Evolutionary conservation across 495 filamentous ascomycete genomes (phyloP), one percentile per base, ranked within the genome.

Genomic region (Neurospora tetraspora): DNA sequence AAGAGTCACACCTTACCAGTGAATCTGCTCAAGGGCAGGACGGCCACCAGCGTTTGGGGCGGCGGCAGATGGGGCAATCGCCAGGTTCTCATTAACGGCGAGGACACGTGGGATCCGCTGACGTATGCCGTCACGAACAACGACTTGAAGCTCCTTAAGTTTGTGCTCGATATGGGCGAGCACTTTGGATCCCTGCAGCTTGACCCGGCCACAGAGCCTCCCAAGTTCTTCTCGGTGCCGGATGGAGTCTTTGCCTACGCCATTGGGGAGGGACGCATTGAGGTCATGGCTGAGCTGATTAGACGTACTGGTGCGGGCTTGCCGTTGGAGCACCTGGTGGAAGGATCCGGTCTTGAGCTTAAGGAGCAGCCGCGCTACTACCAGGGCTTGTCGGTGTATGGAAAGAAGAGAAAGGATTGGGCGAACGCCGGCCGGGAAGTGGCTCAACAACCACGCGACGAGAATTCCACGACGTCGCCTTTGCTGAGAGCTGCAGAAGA

Each of bases 331-430:
- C 79, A 87, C 20, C 77, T 94, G 18, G 86, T 90, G 11, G 83
- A 88, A 71, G 82, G 86, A 10, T 88, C 83, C 37, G 91, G 91
- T 1, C 77, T 89, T 3, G 84, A 88, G 75, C 74, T 88, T 65
- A 79, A 84, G 69, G 85, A 88, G 53, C 90, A 91, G 77, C 87
- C 90, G 4, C 83, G 82, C 16, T 92, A 88, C 77, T 93, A 94
- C 74, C 91, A 90, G 74, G 91, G 92, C 0, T 78, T 93, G 68
- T 91, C 85, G 10, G 88, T 94, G 11, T 88, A 90, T 74, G 91
- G 92, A 2, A 88, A 88, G 78, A 93, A 93, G 84, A 86, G 81
- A 71, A 77, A 78, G 65, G 84, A 85, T 69, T 86, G 90, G 91
- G 90, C 90, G 0, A 80, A 79, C 20, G 85, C 85, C n/a, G 86